Evolutionary conservation across 164 flowering plant species (phyloP).

Genomic region (Akebia trifoliata): DNA sequence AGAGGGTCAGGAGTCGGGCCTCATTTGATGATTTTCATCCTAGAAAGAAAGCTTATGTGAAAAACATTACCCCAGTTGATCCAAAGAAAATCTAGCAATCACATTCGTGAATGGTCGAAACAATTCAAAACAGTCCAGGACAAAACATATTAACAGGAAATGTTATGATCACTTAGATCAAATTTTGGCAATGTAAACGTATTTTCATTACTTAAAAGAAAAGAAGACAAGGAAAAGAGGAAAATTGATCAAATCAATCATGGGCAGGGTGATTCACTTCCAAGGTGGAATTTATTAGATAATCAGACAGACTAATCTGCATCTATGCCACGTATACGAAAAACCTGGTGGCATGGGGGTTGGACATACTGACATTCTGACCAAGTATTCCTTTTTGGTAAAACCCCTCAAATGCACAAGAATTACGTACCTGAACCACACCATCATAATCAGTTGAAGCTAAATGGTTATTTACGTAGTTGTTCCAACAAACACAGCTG

Average conservation of each 20-base stretch:
- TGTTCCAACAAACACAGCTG: conserved; percentile 89
- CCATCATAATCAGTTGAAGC: conserved; percentile 99
- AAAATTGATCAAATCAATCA: neutral
- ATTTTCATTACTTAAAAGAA: neutral
- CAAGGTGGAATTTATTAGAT: neutral
- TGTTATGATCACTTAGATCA: neutral
- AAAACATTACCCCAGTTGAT: neutral
- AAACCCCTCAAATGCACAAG: neutral
- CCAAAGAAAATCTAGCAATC: neutral
- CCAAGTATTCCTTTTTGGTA: neutral
- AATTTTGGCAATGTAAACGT: neutral
- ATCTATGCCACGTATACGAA: neutral
- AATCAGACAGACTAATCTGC: neutral
- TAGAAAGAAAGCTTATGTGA: neutral
- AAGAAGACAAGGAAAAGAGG: neutral
- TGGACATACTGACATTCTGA: no score
- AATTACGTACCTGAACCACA: conserved; percentile 73
- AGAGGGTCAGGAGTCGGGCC: no score
- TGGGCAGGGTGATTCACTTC: neutral
- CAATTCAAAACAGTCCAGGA: neutral
- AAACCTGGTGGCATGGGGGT: no score
- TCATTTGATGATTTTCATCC: neutral
- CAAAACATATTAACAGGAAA: neutral
- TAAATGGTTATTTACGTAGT: conserved; percentile 83
- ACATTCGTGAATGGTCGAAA: neutral